phyloP scores from a whole-genome alignment of 805 yeast genomes.

The Yamadazyma philogaea region DNA sequence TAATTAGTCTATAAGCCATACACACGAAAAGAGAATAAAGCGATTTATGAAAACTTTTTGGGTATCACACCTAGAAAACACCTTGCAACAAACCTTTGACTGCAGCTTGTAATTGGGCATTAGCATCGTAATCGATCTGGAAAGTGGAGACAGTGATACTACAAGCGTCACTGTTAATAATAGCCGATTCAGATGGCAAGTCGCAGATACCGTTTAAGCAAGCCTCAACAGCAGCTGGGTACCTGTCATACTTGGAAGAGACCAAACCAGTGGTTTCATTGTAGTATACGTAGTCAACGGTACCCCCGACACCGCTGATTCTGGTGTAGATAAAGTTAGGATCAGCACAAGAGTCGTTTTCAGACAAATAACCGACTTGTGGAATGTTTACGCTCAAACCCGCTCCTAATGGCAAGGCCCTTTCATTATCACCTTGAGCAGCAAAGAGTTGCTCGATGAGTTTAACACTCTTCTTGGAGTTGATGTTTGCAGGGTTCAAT shows the following conservation, averaged over 20 bases:
- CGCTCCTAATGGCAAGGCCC: constrained; percentile 40
- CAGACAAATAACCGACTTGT: constrained; percentile 32
- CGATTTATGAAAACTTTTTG: background rate
- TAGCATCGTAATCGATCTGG: constrained; percentile 47
- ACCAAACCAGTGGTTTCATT: constrained; percentile 37
- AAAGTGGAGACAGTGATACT: constrained; percentile 45
- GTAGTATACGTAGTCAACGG: constrained; percentile 31
- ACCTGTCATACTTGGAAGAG: constrained; percentile 12
- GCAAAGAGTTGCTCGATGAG: constrained; percentile 37
- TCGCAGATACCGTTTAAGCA: constrained; percentile 43
- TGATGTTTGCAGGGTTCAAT: constrained; percentile 42
- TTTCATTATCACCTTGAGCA: constrained; percentile 33
- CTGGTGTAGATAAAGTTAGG: constrained; percentile 46
- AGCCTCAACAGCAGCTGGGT: constrained; percentile 18
- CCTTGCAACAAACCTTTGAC: constrained; percentile 15
- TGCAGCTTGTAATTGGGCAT: constrained; percentile 15
- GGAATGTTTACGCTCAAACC: constrained; percentile 53
- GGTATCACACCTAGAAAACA: background rate
- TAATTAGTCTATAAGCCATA: background rate
- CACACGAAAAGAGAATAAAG: constrained; percentile 1
- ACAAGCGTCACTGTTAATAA: constrained; percentile 34
- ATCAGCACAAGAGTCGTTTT: constrained; percentile 38
- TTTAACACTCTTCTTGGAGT: constrained; percentile 39
- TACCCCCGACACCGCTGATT: constrained; percentile 40
- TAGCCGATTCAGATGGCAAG: constrained; percentile 42